phyloP scores from a whole-genome alignment of 2,329 filamentous ascomycete species.

The Didymella arachidicola region DNA sequence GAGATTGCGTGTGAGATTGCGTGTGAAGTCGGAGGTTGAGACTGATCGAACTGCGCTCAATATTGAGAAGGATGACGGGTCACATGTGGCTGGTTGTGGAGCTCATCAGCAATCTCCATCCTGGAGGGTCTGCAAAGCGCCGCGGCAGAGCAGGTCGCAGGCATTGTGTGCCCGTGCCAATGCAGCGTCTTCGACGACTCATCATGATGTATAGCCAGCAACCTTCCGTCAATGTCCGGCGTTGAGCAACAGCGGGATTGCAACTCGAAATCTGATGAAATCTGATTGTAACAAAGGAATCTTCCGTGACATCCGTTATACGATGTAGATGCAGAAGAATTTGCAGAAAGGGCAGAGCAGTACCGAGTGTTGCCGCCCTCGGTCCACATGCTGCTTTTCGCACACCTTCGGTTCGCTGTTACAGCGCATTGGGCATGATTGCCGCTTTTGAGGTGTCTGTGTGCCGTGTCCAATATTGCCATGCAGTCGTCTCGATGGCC shows the following conservation, averaged over 20 bases:
- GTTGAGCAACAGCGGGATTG: not conserved
- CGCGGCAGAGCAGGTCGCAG: slow-evolving; percentile 9
- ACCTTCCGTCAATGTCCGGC: slow-evolving; percentile 1
- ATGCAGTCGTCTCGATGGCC: slow-evolving; percentile 38
- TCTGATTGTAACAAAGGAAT: not conserved
- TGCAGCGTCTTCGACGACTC: slow-evolving; percentile 5
- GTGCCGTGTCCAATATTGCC: slow-evolving; percentile 49
- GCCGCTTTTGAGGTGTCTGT: slow-evolving; percentile 40
- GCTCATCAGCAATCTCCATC: not conserved
- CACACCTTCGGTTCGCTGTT: slow-evolving; percentile 33
- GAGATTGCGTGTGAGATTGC: slow-evolving; percentile 13
- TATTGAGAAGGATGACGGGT: slow-evolving; percentile 13
- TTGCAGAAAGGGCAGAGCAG: not conserved
- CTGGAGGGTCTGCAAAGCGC: not conserved
- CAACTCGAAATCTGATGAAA: not conserved
- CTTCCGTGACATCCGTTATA: not conserved
- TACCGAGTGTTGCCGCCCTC: slow-evolving; percentile 15
- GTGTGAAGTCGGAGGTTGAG: slow-evolving; percentile 11
- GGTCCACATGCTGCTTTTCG: slow-evolving; percentile 29
- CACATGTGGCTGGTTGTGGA: slow-evolving; percentile 2
- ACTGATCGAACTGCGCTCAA: slow-evolving; percentile 7
- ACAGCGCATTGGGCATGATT: slow-evolving; percentile 38
- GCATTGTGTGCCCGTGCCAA: not conserved
- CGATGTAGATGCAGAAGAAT: not conserved
- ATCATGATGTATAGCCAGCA: slow-evolving; percentile 8